phyloP scores from a whole-genome alignment of 2,329 filamentous ascomycete species.

The Nemania sp. region DNA sequence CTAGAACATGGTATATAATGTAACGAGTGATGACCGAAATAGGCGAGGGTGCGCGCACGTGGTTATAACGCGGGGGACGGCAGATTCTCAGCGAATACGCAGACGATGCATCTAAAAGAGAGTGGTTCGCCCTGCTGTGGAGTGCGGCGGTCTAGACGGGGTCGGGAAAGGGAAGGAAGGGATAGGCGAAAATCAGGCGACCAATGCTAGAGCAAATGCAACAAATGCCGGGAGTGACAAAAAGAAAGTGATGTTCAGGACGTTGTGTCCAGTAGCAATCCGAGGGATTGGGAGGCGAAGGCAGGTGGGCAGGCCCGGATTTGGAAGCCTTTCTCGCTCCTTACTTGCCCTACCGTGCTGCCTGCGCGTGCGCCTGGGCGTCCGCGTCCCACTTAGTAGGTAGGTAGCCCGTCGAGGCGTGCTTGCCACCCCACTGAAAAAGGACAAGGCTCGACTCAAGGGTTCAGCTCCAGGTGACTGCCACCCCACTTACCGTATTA shows the following conservation, averaged over 20 bases:
- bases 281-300: constrained; percentile 14
- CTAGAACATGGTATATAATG: constrained; percentile 11
- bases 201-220: constrained; percentile 15
- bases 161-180: not conserved
- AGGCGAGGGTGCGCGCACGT: too few relatives aligned
- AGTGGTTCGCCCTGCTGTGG: constrained; percentile 15
- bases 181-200: constrained; percentile 5
- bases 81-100: not conserved
- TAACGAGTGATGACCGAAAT: too few relatives aligned
- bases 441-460: too few relatives aligned
- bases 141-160: not conserved
- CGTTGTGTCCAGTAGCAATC: not conserved
- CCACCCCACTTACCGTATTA: constrained; percentile 1
- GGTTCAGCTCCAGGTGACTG: too few relatives aligned
- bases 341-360: not conserved
- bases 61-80: constrained; percentile 9
- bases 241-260: constrained; percentile 18
- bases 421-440: too few relatives aligned
- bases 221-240: constrained; percentile 11
- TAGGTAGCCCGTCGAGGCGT: too few relatives aligned
- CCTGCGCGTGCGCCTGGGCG: not conserved
- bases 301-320: constrained; percentile 5
- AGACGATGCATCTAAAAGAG: constrained; percentile 17
- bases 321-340: constrained; percentile 7
- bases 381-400: too few relatives aligned